Conservation (phyloP, 2,329 filamentous ascomycete genomes). For the Fonsecaea nubica region DNA sequence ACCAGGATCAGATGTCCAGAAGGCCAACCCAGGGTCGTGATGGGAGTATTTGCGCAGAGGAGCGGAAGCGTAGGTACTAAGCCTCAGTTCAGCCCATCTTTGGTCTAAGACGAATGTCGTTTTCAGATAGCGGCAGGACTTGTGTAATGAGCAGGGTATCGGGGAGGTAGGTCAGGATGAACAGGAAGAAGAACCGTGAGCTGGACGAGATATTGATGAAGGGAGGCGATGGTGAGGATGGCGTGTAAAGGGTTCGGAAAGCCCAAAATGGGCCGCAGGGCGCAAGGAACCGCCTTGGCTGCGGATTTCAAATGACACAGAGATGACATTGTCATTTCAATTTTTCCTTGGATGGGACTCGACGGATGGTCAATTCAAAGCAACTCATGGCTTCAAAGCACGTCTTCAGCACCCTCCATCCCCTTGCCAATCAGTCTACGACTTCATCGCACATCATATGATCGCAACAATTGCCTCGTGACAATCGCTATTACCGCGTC, state of each 20-base stretch:
- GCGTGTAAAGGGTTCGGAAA: background rate
- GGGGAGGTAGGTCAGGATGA: background rate
- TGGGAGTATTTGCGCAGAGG: background rate
- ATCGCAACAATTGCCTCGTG: background rate
- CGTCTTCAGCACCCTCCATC: background rate
- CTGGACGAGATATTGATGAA: background rate
- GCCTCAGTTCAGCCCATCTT: background rate
- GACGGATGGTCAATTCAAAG: background rate
- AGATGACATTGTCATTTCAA: background rate
- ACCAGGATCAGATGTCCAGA: background rate
- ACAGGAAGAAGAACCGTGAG: background rate
- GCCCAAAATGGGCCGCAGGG: background rate
- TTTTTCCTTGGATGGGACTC: background rate
- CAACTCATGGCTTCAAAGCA: background rate
- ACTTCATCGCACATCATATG: background rate
- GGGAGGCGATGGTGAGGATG: background rate
- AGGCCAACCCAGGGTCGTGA: background rate
- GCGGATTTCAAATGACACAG: background rate
- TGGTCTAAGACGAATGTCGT: background rate
- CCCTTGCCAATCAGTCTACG: background rate
- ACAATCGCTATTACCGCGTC: background rate
- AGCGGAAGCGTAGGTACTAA: constrained; percentile 3
- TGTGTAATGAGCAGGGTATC: background rate
- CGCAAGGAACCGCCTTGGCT: background rate
- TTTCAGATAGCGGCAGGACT: background rate